A percentile compares a stretch with the other conserved stretches of the same genome.
Conservation (phyloP, 2,329 filamentous ascomycete genomes). For the Ophiostoma pallidulum region DNA sequence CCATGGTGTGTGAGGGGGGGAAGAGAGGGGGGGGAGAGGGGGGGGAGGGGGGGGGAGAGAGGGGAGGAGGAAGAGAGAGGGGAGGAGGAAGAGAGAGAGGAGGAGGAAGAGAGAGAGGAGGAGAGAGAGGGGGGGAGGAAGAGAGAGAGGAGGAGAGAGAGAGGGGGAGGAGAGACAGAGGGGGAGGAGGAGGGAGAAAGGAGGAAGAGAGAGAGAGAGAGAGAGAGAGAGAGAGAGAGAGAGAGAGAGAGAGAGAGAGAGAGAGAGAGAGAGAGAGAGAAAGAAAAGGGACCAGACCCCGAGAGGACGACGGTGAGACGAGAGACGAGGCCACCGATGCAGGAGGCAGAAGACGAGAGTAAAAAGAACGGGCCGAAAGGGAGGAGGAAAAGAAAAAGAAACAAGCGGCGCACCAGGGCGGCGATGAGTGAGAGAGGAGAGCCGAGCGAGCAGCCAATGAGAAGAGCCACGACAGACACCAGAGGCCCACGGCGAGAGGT, state of each 20-base stretch:
- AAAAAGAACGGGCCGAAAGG: not conserved
- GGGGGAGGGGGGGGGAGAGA: not conserved
- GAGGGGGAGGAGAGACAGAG: not conserved
- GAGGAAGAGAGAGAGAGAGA: not conserved
- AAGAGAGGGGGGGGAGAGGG: not conserved
- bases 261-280: not conserved
- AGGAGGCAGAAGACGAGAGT: not conserved
- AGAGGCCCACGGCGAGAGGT: no score
- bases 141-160: not conserved
- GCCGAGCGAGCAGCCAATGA: no score
- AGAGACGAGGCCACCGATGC: not conserved
- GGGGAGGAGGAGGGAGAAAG: not conserved
- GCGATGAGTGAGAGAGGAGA: not conserved
- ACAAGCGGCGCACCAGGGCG: no score
- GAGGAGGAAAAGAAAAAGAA: not conserved
- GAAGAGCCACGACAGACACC: no score
- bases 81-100: not conserved
- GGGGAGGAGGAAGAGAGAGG: not conserved
- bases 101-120: not conserved
- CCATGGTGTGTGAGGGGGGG: constrained; percentile 1
- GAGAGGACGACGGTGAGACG: not conserved
- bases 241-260: not conserved
- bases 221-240: not conserved
- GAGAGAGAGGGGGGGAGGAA: not conserved
- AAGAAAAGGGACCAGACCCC: not conserved